These are phyloP conservation scores for Saksenaea vasiformis DNA, from an alignment of 371 early-diverging fungal species.

Conservation along the genomic window DNA sequence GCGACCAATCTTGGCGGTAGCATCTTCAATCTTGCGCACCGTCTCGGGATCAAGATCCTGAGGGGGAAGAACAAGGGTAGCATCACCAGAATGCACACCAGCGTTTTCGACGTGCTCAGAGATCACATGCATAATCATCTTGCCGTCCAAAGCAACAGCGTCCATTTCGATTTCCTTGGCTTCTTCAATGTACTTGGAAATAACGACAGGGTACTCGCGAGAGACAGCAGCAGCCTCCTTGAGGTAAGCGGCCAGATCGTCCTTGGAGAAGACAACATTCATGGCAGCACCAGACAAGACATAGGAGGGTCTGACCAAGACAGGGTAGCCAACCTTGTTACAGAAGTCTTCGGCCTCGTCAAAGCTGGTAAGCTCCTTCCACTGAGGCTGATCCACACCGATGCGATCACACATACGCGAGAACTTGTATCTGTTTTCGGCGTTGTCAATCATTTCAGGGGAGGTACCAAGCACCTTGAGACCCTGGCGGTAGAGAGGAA, in stretches of 20 bases:
- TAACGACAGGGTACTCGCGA: constrained; percentile 92
- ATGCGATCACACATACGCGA: constrained; percentile 91
- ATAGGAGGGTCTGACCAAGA: constrained; percentile 94
- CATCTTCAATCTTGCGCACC: constrained; percentile 81
- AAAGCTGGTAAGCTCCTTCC: constrained; percentile 89
- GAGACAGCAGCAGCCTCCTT: constrained; percentile 88
- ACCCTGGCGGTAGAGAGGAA: constrained; percentile 81
- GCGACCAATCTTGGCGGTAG: constrained; percentile 87
- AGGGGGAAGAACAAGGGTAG: constrained; percentile 91
- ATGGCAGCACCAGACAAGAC: constrained; percentile 96
- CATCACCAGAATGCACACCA: constrained; percentile 97
- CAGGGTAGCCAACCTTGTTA: constrained; percentile 87
- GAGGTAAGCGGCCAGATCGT: constrained; percentile 80
- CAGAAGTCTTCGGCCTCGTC: constrained; percentile 87
- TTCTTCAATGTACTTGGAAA: constrained; percentile 93
- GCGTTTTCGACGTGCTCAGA: constrained; percentile 97
- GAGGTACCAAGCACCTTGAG: constrained; percentile 91
- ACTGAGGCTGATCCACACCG: constrained; percentile 93
- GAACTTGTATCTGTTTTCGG: constrained; percentile 96
- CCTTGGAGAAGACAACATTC: constrained; percentile 87
- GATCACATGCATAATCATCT: constrained; percentile 85
- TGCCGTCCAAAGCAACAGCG: constrained; percentile 90
- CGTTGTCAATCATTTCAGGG: constrained; percentile 92
- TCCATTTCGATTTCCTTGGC: constrained; percentile 97
- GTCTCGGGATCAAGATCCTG: constrained; percentile 91